Base-by-base conservation (phyloP, 352 stramenopile species). In the Globisporangium recalcitrans region DNA sequence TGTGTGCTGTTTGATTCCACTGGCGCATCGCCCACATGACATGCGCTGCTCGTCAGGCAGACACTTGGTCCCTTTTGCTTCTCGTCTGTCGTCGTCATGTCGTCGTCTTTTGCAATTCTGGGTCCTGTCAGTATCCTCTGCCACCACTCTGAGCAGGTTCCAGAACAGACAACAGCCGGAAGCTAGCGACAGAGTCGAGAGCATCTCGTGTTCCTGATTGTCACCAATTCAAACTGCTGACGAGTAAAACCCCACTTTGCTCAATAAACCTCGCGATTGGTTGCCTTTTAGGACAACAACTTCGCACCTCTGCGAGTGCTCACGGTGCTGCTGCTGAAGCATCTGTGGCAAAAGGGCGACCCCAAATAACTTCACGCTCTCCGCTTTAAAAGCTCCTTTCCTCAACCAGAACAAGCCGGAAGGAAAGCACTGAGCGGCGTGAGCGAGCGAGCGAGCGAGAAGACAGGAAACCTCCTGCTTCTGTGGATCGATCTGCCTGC, bases 381-480 rank as follows among this genome's bases (percentile, higher is more conserved):
- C 14, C 49, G 49, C 49, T 36, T 27, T 51, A 29, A 22, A 61
- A 52, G 55, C 40, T 48, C 55, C 40, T 61, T 61, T 36, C 55
- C 31, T 21, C 55, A 46, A 52, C 38, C 31, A 27, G 38, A 48
- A 36, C 36, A 42, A 40, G 16, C 44, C 29, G 31, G 55, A 61
- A 61, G 38, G 38, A 46, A 46, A 22, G 38, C 16, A 46, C 16
- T 16, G 36, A 14, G 14, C 36, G 36, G 36, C n/a, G n/a, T n/a
- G n/a, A n/a, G n/a, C n/a, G n/a, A n/a, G n/a, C n/a, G n/a, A 49
- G 27, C 22, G 31, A 14, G 32, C 44, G 31, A 46, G 31, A 46
- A 63, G 48, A 40, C 34, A 32, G 55, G 55, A 61, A 61, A 61
- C 54, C 32, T 60, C 54, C 53, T 60, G 6, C 19, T 16, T 22